Evolutionary conservation across 129 eudicot genomes (phyloP), one percentile per base, ranked within the genome.

Genomic region (Lactuca saligna): DNA sequence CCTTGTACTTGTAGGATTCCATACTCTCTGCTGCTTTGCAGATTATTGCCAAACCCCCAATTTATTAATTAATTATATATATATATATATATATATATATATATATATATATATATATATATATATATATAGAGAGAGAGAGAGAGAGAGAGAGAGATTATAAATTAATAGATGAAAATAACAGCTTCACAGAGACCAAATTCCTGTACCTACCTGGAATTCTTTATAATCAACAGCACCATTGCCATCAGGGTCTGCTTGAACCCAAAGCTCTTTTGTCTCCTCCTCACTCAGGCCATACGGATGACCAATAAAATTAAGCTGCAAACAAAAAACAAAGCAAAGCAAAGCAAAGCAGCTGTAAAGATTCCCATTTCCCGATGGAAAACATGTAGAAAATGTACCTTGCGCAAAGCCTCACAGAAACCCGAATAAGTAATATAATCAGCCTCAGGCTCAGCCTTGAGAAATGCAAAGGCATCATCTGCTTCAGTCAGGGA

Each of bases 381-480:
- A 65, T 48, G 9, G 16, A 62, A 57, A 3, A n/a, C 20, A 16
- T 57, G 34, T 32, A 54, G 6, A 33, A 32, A 57, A 29, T 61
- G 37, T 79, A 90, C 97, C 85, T 87, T 88, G 61, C 85, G 77
- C 57, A 90, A 68, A 70, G 85, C 97, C 59, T 87, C 91, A 73
- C 88, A 84, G 54, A 90, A 90, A 12, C 81, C 91, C 10, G 82
- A 66, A 76, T 80, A 87, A 37, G 85, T 90, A 53, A 90, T 80
- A 75, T 80, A 81, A 79, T 90, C 79, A 68, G 87, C 87, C 11
- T 59, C 63, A 37, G 77, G 80, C 46, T 84, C 91, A 8, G 79
- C 88, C 83, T 90, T 90, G 57, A 90, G 54, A 61, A 82, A 82
- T 13, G 87, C 95, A 82, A 82, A 90, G 15, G 95, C 95, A 61